Evolutionary conservation across 176 grass and related monocot species (phyloP), one percentile per base, ranked within the genome.

Genomic region (Ensete glaucum): DNA sequence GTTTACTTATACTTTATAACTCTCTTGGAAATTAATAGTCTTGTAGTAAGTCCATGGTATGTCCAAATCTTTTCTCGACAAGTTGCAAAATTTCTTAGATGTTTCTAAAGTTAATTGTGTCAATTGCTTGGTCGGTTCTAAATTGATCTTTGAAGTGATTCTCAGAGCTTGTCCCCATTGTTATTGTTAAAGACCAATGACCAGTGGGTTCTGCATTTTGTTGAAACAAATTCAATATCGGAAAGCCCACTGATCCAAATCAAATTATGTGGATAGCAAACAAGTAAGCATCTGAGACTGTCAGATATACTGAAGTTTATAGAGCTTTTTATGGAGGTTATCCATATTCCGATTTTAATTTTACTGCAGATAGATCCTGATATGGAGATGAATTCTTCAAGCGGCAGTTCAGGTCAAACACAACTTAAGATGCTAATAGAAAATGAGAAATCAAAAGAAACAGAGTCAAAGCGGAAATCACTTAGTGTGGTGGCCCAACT

Each of bases 401-500:
- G 70, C 76, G 76, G 88, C 71, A 90, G 69, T 74, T 80, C 85
- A 81, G 56, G 83, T 57, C 59, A 50, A 64, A 89, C 80, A 75
- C 82, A 64, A 70, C 82, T 89, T 76, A 91, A 87, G 75, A 83
- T 77, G 43, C 67, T 83, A 73, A 71, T 88, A 77, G 90, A 74
- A 76, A 87, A 85, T 10, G 87, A 88, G 26, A 88, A 83, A 68
- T 77, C 77, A 51, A 90, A 82, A 79, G 80, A 89, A 76, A 59
- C 85, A 27, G 87, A 90, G 34, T 79, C 53, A 54, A 88, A 88
- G 67, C 83, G 79, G 76, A 98, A 98, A 66, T 73, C 88, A 67
- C 62, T 74, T 59, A 91, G 88, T 87, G 78, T 98, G 22, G 76
- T 98, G 83, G 95, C 90, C 24, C 93, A 82, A 86, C 85, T 98